Evolutionary conservation across 192 early-diverging fungal genomes (phyloP), one percentile per base, ranked within the genome.

Genomic region (Coemansia sp.): DNA sequence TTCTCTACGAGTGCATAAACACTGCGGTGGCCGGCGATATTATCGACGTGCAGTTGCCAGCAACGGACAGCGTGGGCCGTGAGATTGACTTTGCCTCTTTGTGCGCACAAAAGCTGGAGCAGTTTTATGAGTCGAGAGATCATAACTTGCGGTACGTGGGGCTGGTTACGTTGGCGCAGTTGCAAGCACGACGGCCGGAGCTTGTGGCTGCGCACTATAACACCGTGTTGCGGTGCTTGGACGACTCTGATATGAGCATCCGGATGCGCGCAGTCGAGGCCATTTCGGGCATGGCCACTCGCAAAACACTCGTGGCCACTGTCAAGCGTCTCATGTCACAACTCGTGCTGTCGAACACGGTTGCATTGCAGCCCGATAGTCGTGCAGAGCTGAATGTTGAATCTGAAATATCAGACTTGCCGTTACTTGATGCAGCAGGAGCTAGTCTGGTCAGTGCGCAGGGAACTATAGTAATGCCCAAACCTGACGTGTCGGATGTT

Each of bases 1-100:
- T 99, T 7, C 76, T 96, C n/a, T 99, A 98, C 81, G 97, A 99
- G 82, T 96, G 94, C 75, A 91, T 99, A 21, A 86, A 96, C 57
- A 96, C 95, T 2, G 90, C 93, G 9, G 93, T 99, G 36, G 84
- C 85, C 22, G 95, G 95, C 28, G 91, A 90, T 0, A 89, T 99
- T 78, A 88, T 98, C 53, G 84, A 85, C 11, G 74, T 83, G 1
- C 77, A 73, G 12, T 15, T 69, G 48, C 75, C 86, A 3, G 85
- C 87, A 4, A 71, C 64, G 8, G 87, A 75, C 48, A 64, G 57
- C 42, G 51, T 64, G 4, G 78, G 78, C 22, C 44, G 64, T 3
- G 73, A 81, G 8, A 42, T 75, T 8, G 81, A 82, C 5, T 81
- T 98, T 53, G 90, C 91, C 5, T 83, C 85, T 31, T 86, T 93